A percentile compares a stretch with the other conserved stretches of the same genome.
Evolutionary conservation across 2,329 filamentous ascomycete genomes (phyloP).

Genomic region (Emergomyces africanus): DNA sequence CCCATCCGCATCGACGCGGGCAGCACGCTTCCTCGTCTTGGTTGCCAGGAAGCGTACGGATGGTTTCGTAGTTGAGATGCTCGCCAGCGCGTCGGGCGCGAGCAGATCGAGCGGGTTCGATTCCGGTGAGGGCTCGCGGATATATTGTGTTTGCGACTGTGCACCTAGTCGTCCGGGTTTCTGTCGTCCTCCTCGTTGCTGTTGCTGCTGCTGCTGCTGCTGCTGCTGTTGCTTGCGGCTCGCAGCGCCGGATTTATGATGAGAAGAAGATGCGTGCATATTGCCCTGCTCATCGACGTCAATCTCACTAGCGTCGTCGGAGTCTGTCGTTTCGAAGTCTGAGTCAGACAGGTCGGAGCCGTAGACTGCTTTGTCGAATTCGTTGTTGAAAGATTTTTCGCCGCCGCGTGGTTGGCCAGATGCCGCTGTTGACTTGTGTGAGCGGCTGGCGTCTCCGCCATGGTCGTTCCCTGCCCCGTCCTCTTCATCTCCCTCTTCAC

Average conservation of each 20-base stretch:
- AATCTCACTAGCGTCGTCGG: constrained; percentile 42
- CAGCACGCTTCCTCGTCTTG: constrained; percentile 28
- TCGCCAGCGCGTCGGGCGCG: constrained; percentile 75
- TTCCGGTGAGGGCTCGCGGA: constrained; percentile 66
- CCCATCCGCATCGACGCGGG: constrained; percentile 32
- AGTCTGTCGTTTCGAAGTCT: constrained; percentile 49
- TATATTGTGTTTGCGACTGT: constrained; percentile 42
- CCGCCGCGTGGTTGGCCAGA: constrained; percentile 36
- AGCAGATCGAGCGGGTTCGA: constrained; percentile 91
- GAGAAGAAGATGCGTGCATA: constrained; percentile 11
- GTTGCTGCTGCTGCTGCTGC: constrained; percentile 17
- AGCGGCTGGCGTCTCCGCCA: background rate
- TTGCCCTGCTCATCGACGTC: constrained; percentile 26
- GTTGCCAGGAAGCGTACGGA: constrained; percentile 31
- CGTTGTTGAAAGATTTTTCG: constrained; percentile 57
- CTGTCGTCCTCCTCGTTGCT: constrained; percentile 41
- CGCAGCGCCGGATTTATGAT: background rate
- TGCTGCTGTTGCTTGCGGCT: constrained; percentile 22
- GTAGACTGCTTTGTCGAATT: constrained; percentile 93
- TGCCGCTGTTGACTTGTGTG: background rate
- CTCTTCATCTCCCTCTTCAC: constrained; percentile 44
- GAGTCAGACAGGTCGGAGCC: constrained; percentile 51
- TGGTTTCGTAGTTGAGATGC: constrained; percentile 85
- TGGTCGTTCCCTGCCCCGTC: constrained; percentile 25
- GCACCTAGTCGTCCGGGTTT: constrained; percentile 36